Evolutionary conservation across 768 basidiomycete species (phyloP), one percentile per base, ranked within the genome.

Genomic region (Kwoniella dendrophila): DNA sequence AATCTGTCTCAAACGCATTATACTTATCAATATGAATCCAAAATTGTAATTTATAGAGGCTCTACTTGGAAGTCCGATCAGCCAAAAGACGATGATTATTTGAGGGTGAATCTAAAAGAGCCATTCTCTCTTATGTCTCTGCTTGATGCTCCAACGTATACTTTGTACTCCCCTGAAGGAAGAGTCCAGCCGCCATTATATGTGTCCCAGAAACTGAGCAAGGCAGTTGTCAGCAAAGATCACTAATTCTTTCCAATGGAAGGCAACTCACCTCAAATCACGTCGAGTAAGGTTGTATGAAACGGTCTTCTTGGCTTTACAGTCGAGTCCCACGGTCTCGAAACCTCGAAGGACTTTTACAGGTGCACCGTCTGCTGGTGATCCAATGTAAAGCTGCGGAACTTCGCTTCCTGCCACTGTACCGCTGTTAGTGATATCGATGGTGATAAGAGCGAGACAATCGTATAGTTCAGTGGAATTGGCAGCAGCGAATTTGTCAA

Each of bases 71-170:
- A n/a, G n/a, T n/a, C n/a, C n/a, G n/a, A n/a, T n/a, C n/a, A n/a
- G n/a, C n/a, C n/a, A n/a, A n/a, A n/a, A n/a, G n/a, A n/a, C n/a
- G n/a, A n/a, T n/a, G n/a, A n/a, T 43, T 20, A n/a, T 20, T 43
- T n/a, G 18, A 43, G 41, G 20, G 41, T 43, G n/a, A 43, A 43
- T 20, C 20, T 43, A 11, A 43, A 14, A 10, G 41, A 6, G 18
- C 54, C 54, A 22, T 24, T 56, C 41, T 41, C 54, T 22, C 54
- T 27, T 16, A 58, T 49, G 32, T 58, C 47, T 45, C 56, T 12
- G 20, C 45, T 58, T 4, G 56, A 58, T 4, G 43, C 47, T 14
- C 56, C 56, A 33, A 58, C 44, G n/a, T 48, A 58, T 16, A 58
- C 56, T 20, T 49, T 44, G 30, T 47, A 38, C 20, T 58, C 44